Evolutionary conservation across 129 eudicot species (phyloP).

Genomic region (Flaveria robusta): DNA sequence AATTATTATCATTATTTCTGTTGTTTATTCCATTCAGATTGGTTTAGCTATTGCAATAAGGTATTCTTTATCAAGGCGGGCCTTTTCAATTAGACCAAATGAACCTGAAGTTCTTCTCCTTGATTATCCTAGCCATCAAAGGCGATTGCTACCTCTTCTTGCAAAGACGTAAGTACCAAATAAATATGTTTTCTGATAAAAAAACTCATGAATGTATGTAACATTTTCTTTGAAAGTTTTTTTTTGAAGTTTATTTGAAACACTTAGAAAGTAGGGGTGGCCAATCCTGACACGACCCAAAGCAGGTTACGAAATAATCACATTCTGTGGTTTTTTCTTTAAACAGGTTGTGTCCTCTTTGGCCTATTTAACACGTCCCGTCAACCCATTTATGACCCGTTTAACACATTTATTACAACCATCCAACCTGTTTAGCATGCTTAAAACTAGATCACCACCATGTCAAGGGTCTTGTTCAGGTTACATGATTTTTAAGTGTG

Average conservation of each 20-base stretch:
- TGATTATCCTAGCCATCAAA: constrained; percentile 94
- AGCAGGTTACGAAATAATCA: too few relatives aligned
- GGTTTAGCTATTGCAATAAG: constrained; percentile 79
- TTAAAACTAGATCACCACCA: too few relatives aligned
- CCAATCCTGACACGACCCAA: too few relatives aligned
- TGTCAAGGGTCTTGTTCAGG: too few relatives aligned
- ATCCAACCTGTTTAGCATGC: too few relatives aligned
- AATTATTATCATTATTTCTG: neutral
- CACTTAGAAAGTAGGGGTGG: too few relatives aligned
- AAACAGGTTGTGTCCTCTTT: too few relatives aligned
- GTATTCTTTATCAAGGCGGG: constrained; percentile 76
- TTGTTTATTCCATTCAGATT: constrained; percentile 42
- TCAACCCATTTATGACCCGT: too few relatives aligned
- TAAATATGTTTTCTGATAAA: neutral
- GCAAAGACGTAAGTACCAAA: constrained; percentile 77
- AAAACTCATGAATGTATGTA: neutral
- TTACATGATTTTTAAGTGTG: neutral
- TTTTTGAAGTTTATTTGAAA: too few relatives aligned
- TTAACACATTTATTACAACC: too few relatives aligned
- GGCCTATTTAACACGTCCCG: too few relatives aligned
- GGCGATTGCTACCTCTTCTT: constrained; percentile 81
- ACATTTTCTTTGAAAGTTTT: neutral
- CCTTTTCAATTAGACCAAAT: constrained; percentile 67
- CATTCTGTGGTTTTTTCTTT: too few relatives aligned
- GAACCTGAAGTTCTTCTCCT: constrained; percentile 85